These are phyloP conservation scores for Verticillium nubilum DNA, from an alignment of 2,329 filamentous ascomycete species.

Conservation along the genomic window DNA sequence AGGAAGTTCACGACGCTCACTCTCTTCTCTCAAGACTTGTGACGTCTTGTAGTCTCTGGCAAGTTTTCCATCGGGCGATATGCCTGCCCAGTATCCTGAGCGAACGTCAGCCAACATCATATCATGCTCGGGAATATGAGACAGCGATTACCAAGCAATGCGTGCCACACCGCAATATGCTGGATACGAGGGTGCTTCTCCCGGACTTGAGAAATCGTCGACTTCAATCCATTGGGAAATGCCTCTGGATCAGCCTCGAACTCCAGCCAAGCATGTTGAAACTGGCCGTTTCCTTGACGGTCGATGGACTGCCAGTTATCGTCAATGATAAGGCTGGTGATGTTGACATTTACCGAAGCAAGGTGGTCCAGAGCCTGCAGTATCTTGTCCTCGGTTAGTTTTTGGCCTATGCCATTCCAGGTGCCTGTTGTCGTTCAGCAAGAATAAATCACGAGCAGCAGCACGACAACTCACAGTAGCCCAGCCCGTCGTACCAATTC, in stretches of 20 bases:
- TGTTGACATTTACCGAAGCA: slow-evolving; percentile 64
- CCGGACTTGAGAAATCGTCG: slow-evolving; percentile 64
- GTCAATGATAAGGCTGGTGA: slow-evolving; percentile 88
- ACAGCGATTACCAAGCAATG: slow-evolving; percentile 46
- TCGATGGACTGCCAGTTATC: slow-evolving; percentile 90
- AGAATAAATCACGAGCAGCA: not conserved
- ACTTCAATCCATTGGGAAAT: slow-evolving; percentile 76
- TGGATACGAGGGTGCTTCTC: slow-evolving; percentile 65
- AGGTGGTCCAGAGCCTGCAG: slow-evolving; percentile 68
- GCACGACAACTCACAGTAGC: slow-evolving; percentile 62
- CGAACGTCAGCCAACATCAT: not conserved
- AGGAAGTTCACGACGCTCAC: slow-evolving; percentile 39
- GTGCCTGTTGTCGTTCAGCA: slow-evolving; percentile 47
- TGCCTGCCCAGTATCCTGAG: slow-evolving; percentile 81
- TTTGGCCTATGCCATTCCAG: slow-evolving; percentile 88
- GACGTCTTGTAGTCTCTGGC: slow-evolving; percentile 74
- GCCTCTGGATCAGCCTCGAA: slow-evolving; percentile 79
- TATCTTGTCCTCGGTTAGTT: slow-evolving; percentile 76
- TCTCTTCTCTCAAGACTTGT: slow-evolving; percentile 45
- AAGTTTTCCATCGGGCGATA: slow-evolving; percentile 69
- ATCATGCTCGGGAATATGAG: not conserved
- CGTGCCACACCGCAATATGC: slow-evolving; percentile 92
- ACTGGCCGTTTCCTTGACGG: slow-evolving; percentile 42
- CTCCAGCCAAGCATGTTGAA: slow-evolving; percentile 63
- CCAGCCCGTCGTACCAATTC: slow-evolving; percentile 87